These are phyloP conservation scores for Begonia fuchsioides DNA, from an alignment of 306 rosid species.

Conservation along the genomic window DNA sequence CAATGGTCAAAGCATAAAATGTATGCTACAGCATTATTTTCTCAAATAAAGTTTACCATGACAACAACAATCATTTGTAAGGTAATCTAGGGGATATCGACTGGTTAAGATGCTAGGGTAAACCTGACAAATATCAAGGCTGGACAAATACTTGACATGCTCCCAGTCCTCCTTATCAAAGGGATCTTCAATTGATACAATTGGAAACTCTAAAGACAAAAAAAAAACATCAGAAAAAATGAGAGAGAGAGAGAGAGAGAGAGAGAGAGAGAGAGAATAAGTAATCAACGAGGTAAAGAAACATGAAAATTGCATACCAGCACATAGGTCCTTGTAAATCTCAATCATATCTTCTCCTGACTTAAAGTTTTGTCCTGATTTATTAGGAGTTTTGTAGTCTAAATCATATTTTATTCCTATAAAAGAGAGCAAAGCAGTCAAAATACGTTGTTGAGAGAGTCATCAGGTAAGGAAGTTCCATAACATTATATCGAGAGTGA, in stretches of 20 bases:
- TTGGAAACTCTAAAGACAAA: constrained; percentile 46
- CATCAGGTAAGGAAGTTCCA: too few relatives aligned
- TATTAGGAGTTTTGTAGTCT: constrained; percentile 57
- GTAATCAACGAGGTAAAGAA: constrained; percentile 7
- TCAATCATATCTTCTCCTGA: constrained; percentile 79
- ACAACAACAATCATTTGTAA: not conserved
- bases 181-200: constrained; percentile 90
- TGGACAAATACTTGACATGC: constrained; percentile 45
- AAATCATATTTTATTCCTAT: constrained; percentile 86
- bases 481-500: too few relatives aligned
- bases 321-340: constrained; percentile 63
- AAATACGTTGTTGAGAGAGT: not conserved
- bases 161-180: constrained; percentile 98
- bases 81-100: constrained; percentile 6
- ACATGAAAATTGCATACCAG: constrained; percentile 24
- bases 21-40: too few relatives aligned
- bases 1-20: too few relatives aligned
- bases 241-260: too few relatives aligned
- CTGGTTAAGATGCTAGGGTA: constrained; percentile 11
- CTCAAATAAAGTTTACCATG: too few relatives aligned
- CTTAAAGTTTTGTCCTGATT: constrained; percentile 71
- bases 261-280: not conserved
- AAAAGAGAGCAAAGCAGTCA: constrained; percentile 10
- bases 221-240: not conserved
- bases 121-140: constrained; percentile 74